Percentiles rank a stretch among this genome's conserved stretches.
These are phyloP conservation scores for Acer saccharum DNA, from an alignment of 345 rosid genomes.

Conservation along the genomic window DNA sequence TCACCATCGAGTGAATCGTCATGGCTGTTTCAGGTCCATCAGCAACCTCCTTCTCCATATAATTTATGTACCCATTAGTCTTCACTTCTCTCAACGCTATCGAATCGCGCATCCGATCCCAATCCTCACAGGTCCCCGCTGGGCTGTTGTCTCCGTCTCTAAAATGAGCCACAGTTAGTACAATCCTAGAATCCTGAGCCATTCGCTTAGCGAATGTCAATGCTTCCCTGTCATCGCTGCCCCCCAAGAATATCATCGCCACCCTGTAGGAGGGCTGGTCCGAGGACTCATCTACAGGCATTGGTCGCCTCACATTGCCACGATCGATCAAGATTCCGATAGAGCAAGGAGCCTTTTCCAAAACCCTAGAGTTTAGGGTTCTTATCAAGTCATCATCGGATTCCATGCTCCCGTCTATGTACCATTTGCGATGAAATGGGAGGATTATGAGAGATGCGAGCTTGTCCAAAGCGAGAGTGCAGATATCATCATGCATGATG, in stretches of 20 bases:
- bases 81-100: constrained; percentile 37
- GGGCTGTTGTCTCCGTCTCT: neutral
- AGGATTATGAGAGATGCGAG: constrained; percentile 47
- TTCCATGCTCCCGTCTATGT: constrained; percentile 28
- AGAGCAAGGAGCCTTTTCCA: constrained; percentile 60
- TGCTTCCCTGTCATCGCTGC: constrained; percentile 66
- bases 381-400: constrained; percentile 33
- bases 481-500: constrained; percentile 61
- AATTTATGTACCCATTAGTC: constrained; percentile 14
- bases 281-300: constrained; percentile 3
- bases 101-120: constrained; percentile 42
- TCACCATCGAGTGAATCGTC: constrained; percentile 32
- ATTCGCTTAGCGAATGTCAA: constrained; percentile 49
- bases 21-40: constrained; percentile 42
- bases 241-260: constrained; percentile 58
- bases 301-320: constrained; percentile 13
- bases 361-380: constrained; percentile 47
- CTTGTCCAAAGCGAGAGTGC: constrained; percentile 57
- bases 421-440: constrained; percentile 62
- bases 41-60: constrained; percentile 30
- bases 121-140: neutral
- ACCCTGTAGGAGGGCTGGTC: neutral
- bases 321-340: constrained; percentile 50
- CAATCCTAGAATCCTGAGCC: constrained; percentile 32
- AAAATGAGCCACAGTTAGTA: constrained; percentile 38